These are phyloP conservation scores for Sparassis latifolia DNA, from an alignment of 1,284 basidiomycete species.

Conservation along the genomic window DNA sequence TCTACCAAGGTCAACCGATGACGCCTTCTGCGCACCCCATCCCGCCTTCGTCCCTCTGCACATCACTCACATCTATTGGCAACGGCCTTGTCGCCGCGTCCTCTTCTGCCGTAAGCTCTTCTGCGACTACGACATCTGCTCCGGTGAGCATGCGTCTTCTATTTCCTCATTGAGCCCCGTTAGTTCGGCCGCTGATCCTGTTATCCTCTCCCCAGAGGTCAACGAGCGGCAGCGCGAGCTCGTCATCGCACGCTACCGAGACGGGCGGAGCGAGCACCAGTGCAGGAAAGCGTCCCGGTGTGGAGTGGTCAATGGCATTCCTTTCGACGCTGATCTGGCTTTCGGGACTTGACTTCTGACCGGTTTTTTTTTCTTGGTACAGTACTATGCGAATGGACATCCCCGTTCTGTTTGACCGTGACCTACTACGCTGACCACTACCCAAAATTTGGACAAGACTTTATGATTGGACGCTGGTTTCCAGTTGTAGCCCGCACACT, in stretches of 20 bases:
- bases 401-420: too few species aligned
- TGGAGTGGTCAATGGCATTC: neutral
- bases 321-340: too few species aligned
- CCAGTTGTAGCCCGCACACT: too few species aligned
- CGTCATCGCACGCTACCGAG: neutral
- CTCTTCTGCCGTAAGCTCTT: constrained; percentile 1
- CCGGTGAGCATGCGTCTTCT: neutral
- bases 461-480: too few species aligned
- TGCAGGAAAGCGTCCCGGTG: neutral
- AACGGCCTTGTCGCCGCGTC: constrained; percentile 26
- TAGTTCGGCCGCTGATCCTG: neutral
- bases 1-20: constrained; percentile 52
- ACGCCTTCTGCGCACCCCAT: constrained; percentile 58
- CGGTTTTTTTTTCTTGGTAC: too few species aligned
- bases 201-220: neutral
- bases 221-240: neutral
- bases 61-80: constrained; percentile 32
- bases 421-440: too few species aligned
- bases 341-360: too few species aligned
- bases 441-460: too few species aligned
- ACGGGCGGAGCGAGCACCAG: neutral
- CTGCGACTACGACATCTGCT: constrained; percentile 7
- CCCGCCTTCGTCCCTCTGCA: constrained; percentile 51
- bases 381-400: too few species aligned
- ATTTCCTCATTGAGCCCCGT: neutral